Evolutionary conservation across 1,139 yeast species (phyloP).

Genomic region (Hanseniaspora uvarum): DNA sequence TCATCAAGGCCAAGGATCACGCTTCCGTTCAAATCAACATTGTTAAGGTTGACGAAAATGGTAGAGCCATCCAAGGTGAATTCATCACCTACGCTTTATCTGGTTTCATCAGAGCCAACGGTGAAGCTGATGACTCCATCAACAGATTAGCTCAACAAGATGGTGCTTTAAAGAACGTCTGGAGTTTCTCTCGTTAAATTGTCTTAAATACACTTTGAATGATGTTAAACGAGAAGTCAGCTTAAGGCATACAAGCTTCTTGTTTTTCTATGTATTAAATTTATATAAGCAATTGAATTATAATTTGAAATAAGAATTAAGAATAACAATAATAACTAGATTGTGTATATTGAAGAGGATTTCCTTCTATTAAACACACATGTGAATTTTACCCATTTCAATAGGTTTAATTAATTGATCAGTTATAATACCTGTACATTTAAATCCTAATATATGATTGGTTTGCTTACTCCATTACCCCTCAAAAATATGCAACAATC

Average conservation of each 20-base stretch:
- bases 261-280: neutral
- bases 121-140: constrained; percentile 97
- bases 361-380: too few relatives aligned
- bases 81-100: constrained; percentile 92
- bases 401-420: neutral
- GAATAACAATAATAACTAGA: neutral
- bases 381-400: too few relatives aligned
- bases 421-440: neutral
- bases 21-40: constrained; percentile 92
- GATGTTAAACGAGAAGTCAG: too few relatives aligned
- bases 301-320: constrained; percentile 11
- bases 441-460: neutral
- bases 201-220: neutral
- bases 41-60: constrained; percentile 85
- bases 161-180: constrained; percentile 96
- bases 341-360: neutral
- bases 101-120: constrained; percentile 85
- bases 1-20: constrained; percentile 99
- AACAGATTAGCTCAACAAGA: constrained; percentile 99
- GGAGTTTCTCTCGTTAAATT: constrained; percentile 94
- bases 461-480: neutral
- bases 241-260: neutral
- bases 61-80: constrained; percentile 87
- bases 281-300: constrained; percentile 3
- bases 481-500: neutral